phyloP scores from a whole-genome alignment of 1,139 yeast genomes.

The Meyerozyma smithsonii region DNA sequence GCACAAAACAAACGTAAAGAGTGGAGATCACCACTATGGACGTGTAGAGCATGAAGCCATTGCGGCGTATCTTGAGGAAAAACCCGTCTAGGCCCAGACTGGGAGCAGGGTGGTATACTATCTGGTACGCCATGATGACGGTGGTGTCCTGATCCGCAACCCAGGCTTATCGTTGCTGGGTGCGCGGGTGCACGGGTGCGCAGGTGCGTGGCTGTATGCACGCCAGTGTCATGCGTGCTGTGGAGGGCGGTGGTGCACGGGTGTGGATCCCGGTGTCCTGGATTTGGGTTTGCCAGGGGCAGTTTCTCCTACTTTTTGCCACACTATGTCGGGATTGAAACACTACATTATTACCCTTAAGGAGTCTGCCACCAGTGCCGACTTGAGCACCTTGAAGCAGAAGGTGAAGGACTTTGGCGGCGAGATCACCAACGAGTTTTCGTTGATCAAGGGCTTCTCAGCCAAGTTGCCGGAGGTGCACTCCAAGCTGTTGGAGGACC shows the following conservation, averaged over 20 bases:
- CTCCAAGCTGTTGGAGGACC: constrained; percentile 33
- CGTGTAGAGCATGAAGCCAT: constrained; percentile 35
- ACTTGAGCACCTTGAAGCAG: constrained; percentile 26
- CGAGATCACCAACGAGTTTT: constrained; percentile 56
- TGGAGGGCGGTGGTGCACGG: too few relatives aligned
- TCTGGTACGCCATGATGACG: constrained; percentile 2
- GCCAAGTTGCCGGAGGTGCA: constrained; percentile 46
- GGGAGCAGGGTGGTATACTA: background rate
- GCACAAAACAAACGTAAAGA: constrained; percentile 29
- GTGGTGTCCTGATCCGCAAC: background rate
- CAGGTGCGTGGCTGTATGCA: too few relatives aligned
- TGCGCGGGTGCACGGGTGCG: too few relatives aligned
- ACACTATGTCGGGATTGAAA: constrained; percentile 9
- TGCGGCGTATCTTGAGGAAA: constrained; percentile 23
- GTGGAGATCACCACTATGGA: constrained; percentile 29
- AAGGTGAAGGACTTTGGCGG: constrained; percentile 52
- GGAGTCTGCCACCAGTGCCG: constrained; percentile 17
- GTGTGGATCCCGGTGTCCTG: too few relatives aligned
- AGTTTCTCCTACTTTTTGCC: background rate
- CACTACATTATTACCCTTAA: constrained; percentile 14
- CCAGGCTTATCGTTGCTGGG: too few relatives aligned
- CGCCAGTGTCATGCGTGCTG: background rate
- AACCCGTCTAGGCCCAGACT: constrained; percentile 23
- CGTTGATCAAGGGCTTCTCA: constrained; percentile 64
- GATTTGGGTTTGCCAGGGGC: background rate